Percentiles rank a stretch among this genome's conserved stretches.
These are phyloP conservation scores for Fusarium equiseti DNA, from an alignment of 2,329 filamentous ascomycete genomes.

Conservation along the genomic window DNA sequence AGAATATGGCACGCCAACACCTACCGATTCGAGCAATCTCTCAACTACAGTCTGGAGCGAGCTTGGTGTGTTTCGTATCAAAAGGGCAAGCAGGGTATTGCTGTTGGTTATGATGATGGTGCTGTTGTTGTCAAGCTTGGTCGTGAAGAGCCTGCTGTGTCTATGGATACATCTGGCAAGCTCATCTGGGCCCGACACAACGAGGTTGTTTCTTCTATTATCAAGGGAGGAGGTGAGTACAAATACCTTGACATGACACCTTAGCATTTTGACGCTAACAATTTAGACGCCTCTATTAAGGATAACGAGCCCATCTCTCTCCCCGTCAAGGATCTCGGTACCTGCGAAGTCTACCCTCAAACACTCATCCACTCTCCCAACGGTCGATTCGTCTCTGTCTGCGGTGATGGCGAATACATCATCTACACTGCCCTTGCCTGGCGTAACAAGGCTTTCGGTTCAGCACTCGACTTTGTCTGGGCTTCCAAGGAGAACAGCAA, in stretches of 20 bases:
- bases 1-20: slow-evolving; percentile 99
- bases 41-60: slow-evolving; percentile 95
- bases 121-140: slow-evolving; percentile 98
- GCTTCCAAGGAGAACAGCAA: slow-evolving; percentile 97
- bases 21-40: slow-evolving; percentile 92
- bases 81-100: slow-evolving; percentile 91
- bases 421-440: slow-evolving; percentile 97
- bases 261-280: slow-evolving; percentile 45
- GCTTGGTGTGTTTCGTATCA: slow-evolving; percentile 99
- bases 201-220: slow-evolving; percentile 93
- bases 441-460: slow-evolving; percentile 97
- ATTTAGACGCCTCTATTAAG: slow-evolving; percentile 79
- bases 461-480: slow-evolving; percentile 96
- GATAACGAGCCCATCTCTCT: slow-evolving; percentile 89
- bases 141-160: slow-evolving; percentile 95
- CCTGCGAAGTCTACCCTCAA: slow-evolving; percentile 96
- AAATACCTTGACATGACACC: no score
- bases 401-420: slow-evolving; percentile 98
- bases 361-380: slow-evolving; percentile 97
- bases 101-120: slow-evolving; percentile 97
- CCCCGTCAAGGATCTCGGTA: slow-evolving; percentile 93
- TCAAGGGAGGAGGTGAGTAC: slow-evolving; percentile 81
- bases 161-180: slow-evolving; percentile 96
- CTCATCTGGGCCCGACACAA: slow-evolving; percentile 96
- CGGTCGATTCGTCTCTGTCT: slow-evolving; percentile 82